These are phyloP conservation scores for Phyllosticta citribraziliensis DNA, from an alignment of 2,329 filamentous ascomycete genomes.

Conservation along the genomic window DNA sequence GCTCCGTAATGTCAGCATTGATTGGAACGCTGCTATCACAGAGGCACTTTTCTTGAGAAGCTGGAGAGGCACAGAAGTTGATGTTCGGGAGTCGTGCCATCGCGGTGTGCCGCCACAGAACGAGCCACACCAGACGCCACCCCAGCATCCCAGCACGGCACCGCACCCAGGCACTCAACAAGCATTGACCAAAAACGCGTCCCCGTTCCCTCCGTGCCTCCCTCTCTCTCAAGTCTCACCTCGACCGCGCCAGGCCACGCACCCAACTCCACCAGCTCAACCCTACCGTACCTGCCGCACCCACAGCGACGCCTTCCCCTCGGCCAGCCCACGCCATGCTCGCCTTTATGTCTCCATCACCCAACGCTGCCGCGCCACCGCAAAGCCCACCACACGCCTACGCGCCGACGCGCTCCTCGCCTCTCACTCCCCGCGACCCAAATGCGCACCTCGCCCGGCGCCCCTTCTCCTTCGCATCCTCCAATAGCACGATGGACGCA, in stretches of 20 bases:
- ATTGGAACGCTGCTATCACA: background rate
- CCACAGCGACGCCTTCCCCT: background rate
- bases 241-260: background rate
- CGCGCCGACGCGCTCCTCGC: conserved; percentile 8
- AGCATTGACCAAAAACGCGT: conserved; percentile 5
- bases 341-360: background rate
- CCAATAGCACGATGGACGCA: background rate
- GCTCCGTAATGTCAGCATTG: background rate
- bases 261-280: background rate
- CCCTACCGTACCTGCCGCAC: background rate
- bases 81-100: background rate
- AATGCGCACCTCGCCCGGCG: background rate
- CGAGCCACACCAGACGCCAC: background rate
- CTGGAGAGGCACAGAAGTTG: background rate
- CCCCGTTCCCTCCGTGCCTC: background rate
- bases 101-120: background rate
- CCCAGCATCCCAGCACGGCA: background rate
- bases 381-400: conserved; percentile 1
- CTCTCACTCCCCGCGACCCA: conserved; percentile 6
- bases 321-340: conserved; percentile 1
- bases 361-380: background rate
- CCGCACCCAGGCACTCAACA: background rate
- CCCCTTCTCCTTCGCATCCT: background rate
- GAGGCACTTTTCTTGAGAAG: background rate
- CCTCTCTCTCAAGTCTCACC: background rate